Evolutionary conservation across 208 protist genomes (phyloP).

Genomic region (Tritrichomonas foetus): DNA sequence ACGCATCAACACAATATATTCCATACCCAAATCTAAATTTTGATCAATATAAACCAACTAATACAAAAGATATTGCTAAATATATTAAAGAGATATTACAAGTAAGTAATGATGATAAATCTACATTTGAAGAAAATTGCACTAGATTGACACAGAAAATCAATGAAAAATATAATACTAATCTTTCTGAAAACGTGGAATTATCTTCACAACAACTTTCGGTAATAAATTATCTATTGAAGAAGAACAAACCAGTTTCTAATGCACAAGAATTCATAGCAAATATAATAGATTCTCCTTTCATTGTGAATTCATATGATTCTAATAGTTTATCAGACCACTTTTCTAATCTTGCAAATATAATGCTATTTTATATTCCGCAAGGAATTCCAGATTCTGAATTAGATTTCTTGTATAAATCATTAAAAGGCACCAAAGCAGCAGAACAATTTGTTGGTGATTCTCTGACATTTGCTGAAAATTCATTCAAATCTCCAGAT

Average conservation of each 20-base stretch:
- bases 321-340: background rate
- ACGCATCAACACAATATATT: background rate
- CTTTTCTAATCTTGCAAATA: background rate
- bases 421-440: background rate
- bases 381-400: background rate
- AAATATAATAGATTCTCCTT: background rate
- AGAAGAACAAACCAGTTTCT: background rate
- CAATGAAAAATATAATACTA: too few species aligned
- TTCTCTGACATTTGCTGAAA: background rate
- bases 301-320: background rate
- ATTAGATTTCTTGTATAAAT: background rate
- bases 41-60: background rate
- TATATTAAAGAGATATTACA: background rate
- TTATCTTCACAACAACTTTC: background rate
- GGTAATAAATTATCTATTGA: background rate
- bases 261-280: background rate
- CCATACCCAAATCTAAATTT: background rate
- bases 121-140: too few species aligned
- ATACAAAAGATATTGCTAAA: background rate
- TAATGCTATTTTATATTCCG: constrained; percentile 19
- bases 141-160: too few species aligned
- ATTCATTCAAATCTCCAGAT: background rate
- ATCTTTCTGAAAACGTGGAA: background rate
- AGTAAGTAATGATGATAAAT: too few species aligned
- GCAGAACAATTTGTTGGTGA: background rate